phyloP scores from a whole-genome alignment of 192 early-diverging fungal genomes.

The Dissophora globulifera region DNA sequence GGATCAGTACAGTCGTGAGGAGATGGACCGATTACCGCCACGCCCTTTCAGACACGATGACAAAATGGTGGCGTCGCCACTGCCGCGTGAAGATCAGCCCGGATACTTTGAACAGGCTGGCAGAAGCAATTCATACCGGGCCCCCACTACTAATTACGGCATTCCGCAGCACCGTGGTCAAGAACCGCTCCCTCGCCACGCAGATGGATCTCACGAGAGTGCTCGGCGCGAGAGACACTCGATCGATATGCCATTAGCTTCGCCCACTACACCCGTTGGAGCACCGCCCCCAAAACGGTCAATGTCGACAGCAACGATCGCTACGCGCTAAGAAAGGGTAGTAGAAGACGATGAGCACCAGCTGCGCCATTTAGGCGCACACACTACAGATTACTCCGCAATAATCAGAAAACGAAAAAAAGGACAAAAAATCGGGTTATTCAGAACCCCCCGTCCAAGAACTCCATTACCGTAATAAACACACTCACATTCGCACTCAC shows the following conservation, averaged over 20 bases:
- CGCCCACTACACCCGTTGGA: background rate
- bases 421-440: too few species aligned
- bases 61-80: constrained; percentile 12
- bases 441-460: too few species aligned
- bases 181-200: constrained; percentile 1
- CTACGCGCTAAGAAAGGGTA: constrained; percentile 11
- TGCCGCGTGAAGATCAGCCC: constrained; percentile 17
- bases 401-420: too few species aligned
- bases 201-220: background rate
- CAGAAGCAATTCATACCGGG: constrained; percentile 13
- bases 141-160: background rate
- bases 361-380: too few species aligned
- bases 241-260: constrained; percentile 13
- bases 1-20: constrained; percentile 16
- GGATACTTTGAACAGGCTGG: constrained; percentile 25
- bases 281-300: constrained; percentile 6
- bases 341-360: too few species aligned
- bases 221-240: constrained; percentile 15
- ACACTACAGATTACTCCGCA: too few species aligned
- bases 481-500: background rate
- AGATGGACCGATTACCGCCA: background rate
- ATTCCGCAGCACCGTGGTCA: background rate
- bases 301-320: background rate
- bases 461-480: background rate
- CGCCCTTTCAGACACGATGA: constrained; percentile 21